Percentiles rank a stretch among this genome's conserved stretches.
Conservation (phyloP, 805 yeast genomes). For the Metschnikowia sp. region DNA sequence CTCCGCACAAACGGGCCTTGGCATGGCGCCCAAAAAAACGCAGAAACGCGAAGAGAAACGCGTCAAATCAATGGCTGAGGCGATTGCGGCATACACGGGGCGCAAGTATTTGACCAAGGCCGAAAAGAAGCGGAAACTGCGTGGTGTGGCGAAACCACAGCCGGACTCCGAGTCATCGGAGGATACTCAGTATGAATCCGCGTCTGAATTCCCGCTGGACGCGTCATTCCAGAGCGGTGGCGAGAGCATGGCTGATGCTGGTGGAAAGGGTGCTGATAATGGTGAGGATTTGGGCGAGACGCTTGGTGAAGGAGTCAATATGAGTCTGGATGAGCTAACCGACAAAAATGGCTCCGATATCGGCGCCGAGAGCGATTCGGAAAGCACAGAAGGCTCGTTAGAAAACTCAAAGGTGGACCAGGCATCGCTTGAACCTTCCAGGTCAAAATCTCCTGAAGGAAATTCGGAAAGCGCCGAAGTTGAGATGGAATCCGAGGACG, state of each 20-base stretch:
- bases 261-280: neutral
- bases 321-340: no score
- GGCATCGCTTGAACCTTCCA: no score
- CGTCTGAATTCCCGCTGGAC: slow-evolving; percentile 28
- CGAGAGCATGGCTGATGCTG: neutral
- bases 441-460: no score
- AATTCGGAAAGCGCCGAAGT: no score
- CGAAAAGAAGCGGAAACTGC: slow-evolving; percentile 17
- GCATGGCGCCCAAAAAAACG: slow-evolving; percentile 2
- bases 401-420: no score
- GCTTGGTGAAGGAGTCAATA: slow-evolving; percentile 15
- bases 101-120: slow-evolving; percentile 50
- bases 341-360: no score
- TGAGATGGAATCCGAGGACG: slow-evolving; percentile 1
- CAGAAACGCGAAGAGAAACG: slow-evolving; percentile 12
- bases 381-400: no score
- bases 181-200: slow-evolving; percentile 29
- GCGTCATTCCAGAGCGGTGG: slow-evolving; percentile 13
- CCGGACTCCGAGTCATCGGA: slow-evolving; percentile 19
- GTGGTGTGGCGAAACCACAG: neutral
- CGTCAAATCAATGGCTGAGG: slow-evolving; percentile 51
- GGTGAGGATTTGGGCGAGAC: slow-evolving; percentile 26
- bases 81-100: slow-evolving; percentile 56
- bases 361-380: no score
- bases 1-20: slow-evolving; percentile 2